Conservation (phyloP, 306 rosid genomes). For the Cucumis hystrix region DNA sequence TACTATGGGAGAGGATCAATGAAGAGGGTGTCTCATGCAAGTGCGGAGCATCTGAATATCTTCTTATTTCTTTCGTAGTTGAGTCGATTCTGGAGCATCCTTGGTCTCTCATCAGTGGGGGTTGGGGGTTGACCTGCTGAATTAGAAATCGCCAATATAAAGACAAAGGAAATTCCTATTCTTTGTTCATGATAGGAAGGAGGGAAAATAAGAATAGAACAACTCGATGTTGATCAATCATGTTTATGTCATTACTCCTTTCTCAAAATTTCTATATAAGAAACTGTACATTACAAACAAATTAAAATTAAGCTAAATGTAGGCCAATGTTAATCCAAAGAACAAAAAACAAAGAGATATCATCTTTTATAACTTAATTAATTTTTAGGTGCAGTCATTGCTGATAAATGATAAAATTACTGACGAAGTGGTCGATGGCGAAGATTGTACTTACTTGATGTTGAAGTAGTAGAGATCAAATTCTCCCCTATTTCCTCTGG, state of each 20-base stretch:
- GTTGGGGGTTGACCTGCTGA: too few relatives aligned
- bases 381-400: background rate
- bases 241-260: background rate
- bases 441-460: conserved; percentile 33
- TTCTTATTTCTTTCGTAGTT: too few relatives aligned
- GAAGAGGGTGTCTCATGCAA: too few relatives aligned
- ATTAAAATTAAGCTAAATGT: background rate
- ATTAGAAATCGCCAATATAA: too few relatives aligned
- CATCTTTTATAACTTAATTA: background rate
- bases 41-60: too few relatives aligned
- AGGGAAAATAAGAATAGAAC: background rate
- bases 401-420: background rate
- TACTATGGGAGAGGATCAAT: too few relatives aligned
- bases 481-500: conserved; percentile 45
- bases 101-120: too few relatives aligned
- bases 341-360: background rate
- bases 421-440: conserved; percentile 13
- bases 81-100: too few relatives aligned
- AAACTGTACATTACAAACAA: background rate
- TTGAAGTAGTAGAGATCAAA: conserved; percentile 20
- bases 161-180: background rate
- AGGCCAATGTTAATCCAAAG: conserved; percentile 31
- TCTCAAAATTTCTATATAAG: background rate
- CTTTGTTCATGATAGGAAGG: background rate
- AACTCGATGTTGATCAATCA: background rate